A percentile compares a stretch with the other conserved stretches of the same genome.
Conservation (phyloP, 352 stramenopile species). For the Globisporangium carolinianum region DNA sequence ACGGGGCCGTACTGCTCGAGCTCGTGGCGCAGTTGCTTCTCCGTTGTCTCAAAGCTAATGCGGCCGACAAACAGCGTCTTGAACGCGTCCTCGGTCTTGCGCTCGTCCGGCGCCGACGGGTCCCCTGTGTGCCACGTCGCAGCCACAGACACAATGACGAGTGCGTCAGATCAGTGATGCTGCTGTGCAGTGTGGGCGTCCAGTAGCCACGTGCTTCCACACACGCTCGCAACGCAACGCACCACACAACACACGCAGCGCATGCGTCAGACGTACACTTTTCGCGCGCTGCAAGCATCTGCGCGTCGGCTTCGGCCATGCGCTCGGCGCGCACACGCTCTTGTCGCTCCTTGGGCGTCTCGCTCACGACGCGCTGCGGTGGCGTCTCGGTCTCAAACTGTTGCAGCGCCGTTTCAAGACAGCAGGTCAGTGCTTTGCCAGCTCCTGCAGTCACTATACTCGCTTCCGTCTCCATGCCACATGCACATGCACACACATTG, state of each 20-base stretch:
- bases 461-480: no score
- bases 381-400: slow-evolving; percentile 62
- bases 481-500: no score
- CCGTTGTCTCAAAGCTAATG: slow-evolving; percentile 97
- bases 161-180: no score
- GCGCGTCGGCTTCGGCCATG: slow-evolving; percentile 44
- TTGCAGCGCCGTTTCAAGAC: neutral
- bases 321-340: slow-evolving; percentile 59
- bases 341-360: slow-evolving; percentile 73
- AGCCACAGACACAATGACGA: no score
- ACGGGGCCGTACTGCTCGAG: slow-evolving; percentile 94
- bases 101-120: slow-evolving; percentile 44
- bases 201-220: no score
- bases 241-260: neutral
- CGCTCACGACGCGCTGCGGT: slow-evolving; percentile 44
- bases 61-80: slow-evolving; percentile 98
- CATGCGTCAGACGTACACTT: slow-evolving; percentile 37
- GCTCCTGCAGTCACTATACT: no score
- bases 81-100: slow-evolving; percentile 90
- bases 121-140: slow-evolving; percentile 27
- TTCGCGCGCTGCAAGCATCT: slow-evolving; percentile 50
- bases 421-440: no score
- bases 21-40: slow-evolving; percentile 95
- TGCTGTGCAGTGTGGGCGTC: no score
- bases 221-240: no score